Evolutionary conservation across 2,329 filamentous ascomycete species (phyloP).

Genomic region (Grosmannia penicillata): DNA sequence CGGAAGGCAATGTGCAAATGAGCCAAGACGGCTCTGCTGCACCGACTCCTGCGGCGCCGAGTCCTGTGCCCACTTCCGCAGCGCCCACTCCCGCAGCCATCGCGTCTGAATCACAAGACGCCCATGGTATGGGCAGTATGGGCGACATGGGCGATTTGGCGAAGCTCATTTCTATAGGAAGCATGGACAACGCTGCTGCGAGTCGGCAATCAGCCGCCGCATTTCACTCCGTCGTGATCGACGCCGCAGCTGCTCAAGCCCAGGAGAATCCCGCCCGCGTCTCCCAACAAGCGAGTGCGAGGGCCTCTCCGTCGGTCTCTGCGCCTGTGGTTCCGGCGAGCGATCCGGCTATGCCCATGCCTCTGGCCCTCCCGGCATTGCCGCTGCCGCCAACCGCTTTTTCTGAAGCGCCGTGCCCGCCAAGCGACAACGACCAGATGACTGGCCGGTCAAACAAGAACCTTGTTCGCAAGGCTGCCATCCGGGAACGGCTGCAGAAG

Average conservation of each 20-base stretch:
- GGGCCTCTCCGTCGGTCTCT: not conserved
- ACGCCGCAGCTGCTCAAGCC: not conserved
- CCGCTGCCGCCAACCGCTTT: conserved; percentile 16
- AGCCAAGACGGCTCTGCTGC: not conserved
- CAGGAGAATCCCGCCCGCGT: too few relatives aligned
- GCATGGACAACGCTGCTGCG: too few relatives aligned
- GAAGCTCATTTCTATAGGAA: too few relatives aligned
- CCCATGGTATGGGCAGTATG: too few relatives aligned
- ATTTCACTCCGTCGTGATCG: too few relatives aligned
- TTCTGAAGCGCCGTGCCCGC: conserved; percentile 25
- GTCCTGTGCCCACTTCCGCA: not conserved
- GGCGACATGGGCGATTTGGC: too few relatives aligned
- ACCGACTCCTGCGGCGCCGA: not conserved
- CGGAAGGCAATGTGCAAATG: not conserved
- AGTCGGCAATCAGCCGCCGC: too few relatives aligned
- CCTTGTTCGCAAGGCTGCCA: conserved; percentile 45
- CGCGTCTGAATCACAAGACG: not conserved
- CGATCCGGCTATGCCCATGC: conserved; percentile 23
- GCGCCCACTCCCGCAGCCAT: too few relatives aligned
- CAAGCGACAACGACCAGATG: conserved; percentile 26
- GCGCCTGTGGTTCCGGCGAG: conserved; percentile 23
- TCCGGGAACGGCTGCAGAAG: conserved; percentile 42
- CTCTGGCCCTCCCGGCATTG: conserved; percentile 14
- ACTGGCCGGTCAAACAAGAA: conserved; percentile 44
- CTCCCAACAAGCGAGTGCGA: too few relatives aligned